phyloP scores from a whole-genome alignment of 148 eudicot genomes.

The Chenopodium album region DNA sequence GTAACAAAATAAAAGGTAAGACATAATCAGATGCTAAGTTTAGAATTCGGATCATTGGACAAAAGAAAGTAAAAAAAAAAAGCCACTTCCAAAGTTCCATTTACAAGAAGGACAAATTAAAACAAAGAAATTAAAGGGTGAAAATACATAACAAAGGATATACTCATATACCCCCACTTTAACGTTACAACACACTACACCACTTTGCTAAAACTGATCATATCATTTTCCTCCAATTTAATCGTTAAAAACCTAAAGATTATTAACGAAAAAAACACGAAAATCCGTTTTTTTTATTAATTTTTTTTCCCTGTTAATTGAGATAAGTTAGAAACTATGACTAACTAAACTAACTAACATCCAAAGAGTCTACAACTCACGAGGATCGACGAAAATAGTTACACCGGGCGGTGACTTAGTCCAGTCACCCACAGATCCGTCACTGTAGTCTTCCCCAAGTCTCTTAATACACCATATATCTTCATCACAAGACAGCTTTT shows the following conservation, averaged over 20 bases:
- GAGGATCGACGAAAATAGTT: slow-evolving; percentile 89
- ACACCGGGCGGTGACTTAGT: slow-evolving; percentile 66
- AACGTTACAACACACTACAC: background rate
- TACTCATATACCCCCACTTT: background rate
- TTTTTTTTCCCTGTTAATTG: background rate
- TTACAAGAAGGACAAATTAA: slow-evolving; percentile 10
- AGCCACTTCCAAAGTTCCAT: slow-evolving; percentile 18
- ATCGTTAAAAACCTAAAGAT: background rate
- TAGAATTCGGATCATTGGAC: background rate
- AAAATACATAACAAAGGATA: background rate
- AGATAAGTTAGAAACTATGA: background rate
- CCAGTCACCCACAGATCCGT: slow-evolving; percentile 79
- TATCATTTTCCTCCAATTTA: background rate
- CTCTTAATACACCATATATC: slow-evolving; percentile 92
- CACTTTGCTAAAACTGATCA: background rate
- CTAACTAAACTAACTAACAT: background rate
- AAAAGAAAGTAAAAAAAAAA: background rate
- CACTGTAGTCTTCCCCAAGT: slow-evolving; percentile 69
- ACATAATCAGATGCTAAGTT: slow-evolving; percentile 1
- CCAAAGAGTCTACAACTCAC: slow-evolving; percentile 50
- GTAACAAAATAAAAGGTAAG: slow-evolving; percentile 10
- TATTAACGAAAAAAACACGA: background rate
- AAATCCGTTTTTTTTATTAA: background rate
- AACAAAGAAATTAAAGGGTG: background rate
- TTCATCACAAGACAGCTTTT: slow-evolving; percentile 66